Conservation (phyloP, 768 basidiomycete genomes). For the Cubamyces lactineus region DNA sequence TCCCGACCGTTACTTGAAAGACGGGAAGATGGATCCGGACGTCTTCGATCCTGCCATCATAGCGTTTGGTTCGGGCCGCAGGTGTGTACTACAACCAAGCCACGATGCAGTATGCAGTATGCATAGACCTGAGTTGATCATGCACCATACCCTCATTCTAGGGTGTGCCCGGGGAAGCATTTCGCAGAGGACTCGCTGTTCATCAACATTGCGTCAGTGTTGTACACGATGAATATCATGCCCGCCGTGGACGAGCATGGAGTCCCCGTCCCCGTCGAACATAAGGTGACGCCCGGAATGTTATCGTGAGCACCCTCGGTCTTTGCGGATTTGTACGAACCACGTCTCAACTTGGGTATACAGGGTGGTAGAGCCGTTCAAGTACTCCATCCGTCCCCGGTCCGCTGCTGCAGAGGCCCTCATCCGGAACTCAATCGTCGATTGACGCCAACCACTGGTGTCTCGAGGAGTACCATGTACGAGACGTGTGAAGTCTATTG, state of each 20-base stretch:
- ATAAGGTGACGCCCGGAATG: slow-evolving; percentile 5
- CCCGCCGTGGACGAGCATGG: slow-evolving; percentile 13
- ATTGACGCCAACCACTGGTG: too few species aligned
- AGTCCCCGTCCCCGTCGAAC: slow-evolving; percentile 7
- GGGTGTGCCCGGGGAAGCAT: slow-evolving; percentile 25
- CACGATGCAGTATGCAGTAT: neutral
- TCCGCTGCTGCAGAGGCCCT: too few species aligned
- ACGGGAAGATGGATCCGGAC: slow-evolving; percentile 19
- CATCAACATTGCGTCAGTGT: slow-evolving; percentile 16
- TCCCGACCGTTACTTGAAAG: slow-evolving; percentile 51
- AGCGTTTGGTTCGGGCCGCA: slow-evolving; percentile 34
- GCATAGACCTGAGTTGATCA: neutral
- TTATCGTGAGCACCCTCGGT: slow-evolving; percentile 15
- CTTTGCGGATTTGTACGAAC: too few species aligned
- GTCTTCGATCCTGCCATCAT: slow-evolving; percentile 14
- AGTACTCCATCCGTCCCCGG: too few species aligned
- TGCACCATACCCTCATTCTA: neutral
- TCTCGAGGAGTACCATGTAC: too few species aligned
- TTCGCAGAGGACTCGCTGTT: slow-evolving; percentile 20
- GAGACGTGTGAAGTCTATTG: too few species aligned
- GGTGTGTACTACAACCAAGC: slow-evolving; percentile 3
- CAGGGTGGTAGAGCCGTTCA: too few species aligned
- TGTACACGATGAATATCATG: slow-evolving; percentile 21
- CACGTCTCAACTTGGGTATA: too few species aligned
- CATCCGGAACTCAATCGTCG: too few species aligned